Conservation (phyloP, 139 green algal species). For the Nannochloris sp. region DNA sequence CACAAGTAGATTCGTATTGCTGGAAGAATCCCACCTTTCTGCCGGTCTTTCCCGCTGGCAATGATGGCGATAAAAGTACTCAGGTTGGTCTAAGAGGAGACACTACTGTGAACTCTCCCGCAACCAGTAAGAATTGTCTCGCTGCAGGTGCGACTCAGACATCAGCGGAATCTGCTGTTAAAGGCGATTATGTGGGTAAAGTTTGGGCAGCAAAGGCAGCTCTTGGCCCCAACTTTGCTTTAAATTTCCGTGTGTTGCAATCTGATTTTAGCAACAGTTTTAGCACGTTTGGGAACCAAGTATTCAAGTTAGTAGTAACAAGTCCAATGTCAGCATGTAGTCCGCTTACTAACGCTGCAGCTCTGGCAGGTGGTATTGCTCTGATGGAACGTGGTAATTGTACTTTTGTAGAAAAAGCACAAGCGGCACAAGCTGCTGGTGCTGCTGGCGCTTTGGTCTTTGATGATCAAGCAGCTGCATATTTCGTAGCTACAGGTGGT, state of each 20-base stretch:
- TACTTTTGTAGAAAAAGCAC: slow-evolving; percentile 55
- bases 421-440: slow-evolving; percentile 46
- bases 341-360: slow-evolving; percentile 16
- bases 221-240: background rate
- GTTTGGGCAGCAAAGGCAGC: background rate
- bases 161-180: background rate
- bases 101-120: slow-evolving; percentile 64
- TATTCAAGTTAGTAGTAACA: slow-evolving; percentile 7
- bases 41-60: slow-evolving; percentile 40
- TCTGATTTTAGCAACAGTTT: slow-evolving; percentile 14
- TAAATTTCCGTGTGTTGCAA: slow-evolving; percentile 20
- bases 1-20: slow-evolving; percentile 27
- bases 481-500: slow-evolving; percentile 10
- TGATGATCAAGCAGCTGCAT: slow-evolving; percentile 45
- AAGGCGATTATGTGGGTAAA: background rate
- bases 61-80: slow-evolving; percentile 23
- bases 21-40: slow-evolving; percentile 40
- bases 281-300: background rate
- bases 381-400: slow-evolving; percentile 58
- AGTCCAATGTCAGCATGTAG: slow-evolving; percentile 28
- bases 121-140: slow-evolving; percentile 77
- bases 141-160: slow-evolving; percentile 66
- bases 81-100: background rate
- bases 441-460: slow-evolving; percentile 59
- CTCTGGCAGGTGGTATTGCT: slow-evolving; percentile 38